phyloP scores from a whole-genome alignment of 345 rosid species.

The Corchorus olitorius region DNA sequence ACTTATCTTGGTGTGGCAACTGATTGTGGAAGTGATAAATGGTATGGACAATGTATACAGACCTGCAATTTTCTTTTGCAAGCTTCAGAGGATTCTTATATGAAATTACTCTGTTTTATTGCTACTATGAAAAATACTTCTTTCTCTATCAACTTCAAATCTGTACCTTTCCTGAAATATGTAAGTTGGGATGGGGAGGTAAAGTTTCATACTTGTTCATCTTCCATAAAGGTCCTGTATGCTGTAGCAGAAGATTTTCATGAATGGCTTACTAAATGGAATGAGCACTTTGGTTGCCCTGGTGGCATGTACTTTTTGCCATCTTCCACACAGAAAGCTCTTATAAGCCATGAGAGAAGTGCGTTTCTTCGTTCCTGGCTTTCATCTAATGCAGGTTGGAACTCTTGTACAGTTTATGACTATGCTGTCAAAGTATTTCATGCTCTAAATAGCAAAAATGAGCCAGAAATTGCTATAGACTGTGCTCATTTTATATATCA shows the following conservation, averaged over 20 bases:
- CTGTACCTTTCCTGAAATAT: background rate
- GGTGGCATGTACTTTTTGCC: background rate
- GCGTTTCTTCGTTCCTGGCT: background rate
- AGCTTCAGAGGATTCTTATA: background rate
- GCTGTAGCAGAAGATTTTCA: background rate
- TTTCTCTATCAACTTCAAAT: background rate
- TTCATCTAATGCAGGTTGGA: background rate
- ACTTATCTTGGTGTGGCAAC: background rate
- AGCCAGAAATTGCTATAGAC: background rate
- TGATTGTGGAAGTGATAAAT: background rate
- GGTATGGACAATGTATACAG: background rate
- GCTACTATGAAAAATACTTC: background rate
- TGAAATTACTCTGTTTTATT: background rate
- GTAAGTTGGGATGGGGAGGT: background rate
- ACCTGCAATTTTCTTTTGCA: background rate
- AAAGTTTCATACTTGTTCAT: background rate
- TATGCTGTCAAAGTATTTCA: background rate
- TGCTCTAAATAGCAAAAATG: background rate
- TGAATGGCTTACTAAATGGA: constrained; percentile 10
- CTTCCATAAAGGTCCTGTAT: background rate
- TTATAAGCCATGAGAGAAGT: background rate
- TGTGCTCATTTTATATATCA: background rate
- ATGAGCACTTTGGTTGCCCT: background rate
- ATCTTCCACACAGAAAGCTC: background rate
- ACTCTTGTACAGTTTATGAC: background rate